Evolutionary conservation across 768 basidiomycete genomes (phyloP), one percentile per base, ranked within the genome.

Genomic region (Lentinus brumalis): DNA sequence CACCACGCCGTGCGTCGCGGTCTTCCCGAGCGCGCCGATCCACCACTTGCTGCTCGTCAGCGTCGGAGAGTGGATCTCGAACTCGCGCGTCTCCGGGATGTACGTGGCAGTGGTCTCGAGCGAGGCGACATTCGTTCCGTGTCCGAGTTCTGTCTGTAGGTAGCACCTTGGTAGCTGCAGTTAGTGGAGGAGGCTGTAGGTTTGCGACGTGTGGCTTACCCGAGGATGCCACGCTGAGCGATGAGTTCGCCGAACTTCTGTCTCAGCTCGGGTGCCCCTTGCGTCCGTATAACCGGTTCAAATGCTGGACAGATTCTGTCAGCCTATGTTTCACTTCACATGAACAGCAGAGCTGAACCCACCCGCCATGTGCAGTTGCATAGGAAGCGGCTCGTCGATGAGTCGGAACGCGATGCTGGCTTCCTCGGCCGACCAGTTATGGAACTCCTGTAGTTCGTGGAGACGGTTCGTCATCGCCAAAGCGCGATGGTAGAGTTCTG

Each of bases 41-140:
- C 91, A 93, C 89, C 90, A 93, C 70, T 93, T 93, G 63, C 78
- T 83, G 61, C 87, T 88, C 1, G 89, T 89, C 26, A 91, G 66
- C 0, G 86, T 86, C 0, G 91, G 91, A 1, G 89, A 88, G 67
- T 92, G 80, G 40, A 93, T 84, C 44, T 89, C 87, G 64, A 92
- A 92, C 69, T 89, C 86, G 55, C 80, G 71, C 0, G 83, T 81
- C 32, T 83, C 81, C 0, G 84, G 85, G n/a, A 88, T 74, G 72
- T 85, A 92, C 0, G 87, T 90, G 4, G 89, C 89, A 0, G 88
- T 92, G 0, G 91, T 92, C 70, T 92, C 91, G 21, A 92, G 76
- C 1, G 77, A 72, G 1, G 78, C 72, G 3, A 93, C 87, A 66
- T 90, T 89, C 1, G 86, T 85, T 16, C 91, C 91, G 60, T 93